phyloP scores from a whole-genome alignment of 2,329 filamentous ascomycete genomes.

The Anthostomella pinea region DNA sequence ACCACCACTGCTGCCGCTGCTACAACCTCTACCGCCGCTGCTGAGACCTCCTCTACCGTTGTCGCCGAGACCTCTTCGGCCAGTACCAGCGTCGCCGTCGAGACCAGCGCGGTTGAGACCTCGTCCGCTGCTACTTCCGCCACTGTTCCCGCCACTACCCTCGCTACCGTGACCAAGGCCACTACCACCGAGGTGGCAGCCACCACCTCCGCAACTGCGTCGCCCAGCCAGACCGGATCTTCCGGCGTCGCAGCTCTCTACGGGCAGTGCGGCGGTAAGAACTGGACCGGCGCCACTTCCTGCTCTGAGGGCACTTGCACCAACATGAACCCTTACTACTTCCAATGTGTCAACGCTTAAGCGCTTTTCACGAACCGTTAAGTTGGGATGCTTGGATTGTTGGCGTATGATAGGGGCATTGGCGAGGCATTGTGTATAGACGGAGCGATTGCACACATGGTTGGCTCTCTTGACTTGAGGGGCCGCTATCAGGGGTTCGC shows the following conservation, averaged over 20 bases:
- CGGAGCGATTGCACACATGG: no score
- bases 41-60: not conserved
- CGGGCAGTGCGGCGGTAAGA: slow-evolving; percentile 44
- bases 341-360: slow-evolving; percentile 36
- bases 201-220: no score
- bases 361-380: not conserved
- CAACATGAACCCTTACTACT: slow-evolving; percentile 43
- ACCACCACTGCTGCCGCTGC: slow-evolving; percentile 1
- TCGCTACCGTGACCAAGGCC: slow-evolving; percentile 1
- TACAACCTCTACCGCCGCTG: slow-evolving; percentile 1
- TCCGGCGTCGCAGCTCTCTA: slow-evolving; percentile 26
- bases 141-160: slow-evolving; percentile 4
- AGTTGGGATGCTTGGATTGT: no score
- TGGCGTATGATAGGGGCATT: no score
- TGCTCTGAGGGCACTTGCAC: slow-evolving; percentile 41
- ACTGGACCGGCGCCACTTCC: slow-evolving; percentile 37
- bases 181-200: slow-evolving; percentile 11
- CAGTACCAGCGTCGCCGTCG: slow-evolving; percentile 11
- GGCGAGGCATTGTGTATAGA: no score
- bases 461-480: no score
- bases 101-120: slow-evolving; percentile 12
- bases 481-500: no score
- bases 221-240: slow-evolving; percentile 10
- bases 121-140: slow-evolving; percentile 8
- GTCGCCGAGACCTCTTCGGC: slow-evolving; percentile 7